phyloP scores from a whole-genome alignment of 1,139 yeast species.

The Fermentozyma sake region DNA sequence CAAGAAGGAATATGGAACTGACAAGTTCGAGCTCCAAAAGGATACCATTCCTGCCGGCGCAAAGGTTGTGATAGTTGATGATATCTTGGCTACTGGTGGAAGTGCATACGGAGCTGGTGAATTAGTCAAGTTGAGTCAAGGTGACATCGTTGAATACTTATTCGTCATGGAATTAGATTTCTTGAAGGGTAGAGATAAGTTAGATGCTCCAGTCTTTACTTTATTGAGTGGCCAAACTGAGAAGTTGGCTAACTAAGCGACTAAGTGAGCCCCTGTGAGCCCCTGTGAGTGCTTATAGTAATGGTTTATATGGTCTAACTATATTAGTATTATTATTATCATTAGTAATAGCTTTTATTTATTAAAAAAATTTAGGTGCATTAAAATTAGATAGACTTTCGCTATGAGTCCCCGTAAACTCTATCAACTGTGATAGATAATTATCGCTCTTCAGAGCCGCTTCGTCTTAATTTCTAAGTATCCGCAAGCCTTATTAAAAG shows the following conservation, averaged over 20 bases:
- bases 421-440: too few species aligned
- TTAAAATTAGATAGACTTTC: slow-evolving; percentile 10
- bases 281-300: slow-evolving; percentile 11
- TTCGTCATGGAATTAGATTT: slow-evolving; percentile 94
- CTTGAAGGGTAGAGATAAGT: slow-evolving; percentile 87
- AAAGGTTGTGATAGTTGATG: slow-evolving; percentile 84
- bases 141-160: slow-evolving; percentile 70
- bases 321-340: slow-evolving; percentile 12
- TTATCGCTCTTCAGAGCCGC: too few species aligned
- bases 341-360: slow-evolving; percentile 14
- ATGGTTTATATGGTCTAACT: slow-evolving; percentile 15
- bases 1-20: slow-evolving; percentile 89
- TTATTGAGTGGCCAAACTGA: slow-evolving; percentile 80
- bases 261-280: too few species aligned
- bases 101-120: slow-evolving; percentile 94
- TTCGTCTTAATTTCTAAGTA: too few species aligned
- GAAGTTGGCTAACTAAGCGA: slow-evolving; percentile 21
- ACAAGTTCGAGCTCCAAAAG: slow-evolving; percentile 82
- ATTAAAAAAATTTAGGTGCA: slow-evolving; percentile 16
- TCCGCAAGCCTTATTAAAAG: too few species aligned
- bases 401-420: too few species aligned
- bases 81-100: slow-evolving; percentile 97
- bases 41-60: slow-evolving; percentile 79
- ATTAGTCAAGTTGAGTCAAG: slow-evolving; percentile 53
- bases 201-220: slow-evolving; percentile 82